phyloP scores from a whole-genome alignment of 352 stramenopile genomes.

The Globisporangium carolinianum region DNA sequence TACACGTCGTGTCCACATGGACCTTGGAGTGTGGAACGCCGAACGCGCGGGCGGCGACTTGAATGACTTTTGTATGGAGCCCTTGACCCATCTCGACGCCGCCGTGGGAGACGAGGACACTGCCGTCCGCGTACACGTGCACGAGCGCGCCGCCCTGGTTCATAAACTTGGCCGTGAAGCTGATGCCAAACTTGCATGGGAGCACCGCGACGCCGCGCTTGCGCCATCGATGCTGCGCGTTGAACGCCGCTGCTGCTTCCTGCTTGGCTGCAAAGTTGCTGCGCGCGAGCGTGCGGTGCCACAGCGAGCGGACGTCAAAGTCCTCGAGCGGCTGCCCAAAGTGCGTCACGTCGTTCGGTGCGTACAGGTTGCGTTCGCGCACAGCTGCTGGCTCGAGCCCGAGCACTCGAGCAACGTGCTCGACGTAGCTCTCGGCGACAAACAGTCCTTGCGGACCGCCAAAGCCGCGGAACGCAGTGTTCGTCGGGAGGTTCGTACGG shows the following conservation, averaged over 20 bases:
- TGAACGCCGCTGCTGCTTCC: constrained; percentile 80
- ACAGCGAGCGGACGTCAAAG: constrained; percentile 89
- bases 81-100: constrained; percentile 98
- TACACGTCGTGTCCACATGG: constrained; percentile 93
- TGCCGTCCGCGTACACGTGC: constrained; percentile 94
- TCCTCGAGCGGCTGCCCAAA: constrained; percentile 91
- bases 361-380: constrained; percentile 91
- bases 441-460: constrained; percentile 91
- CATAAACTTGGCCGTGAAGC: constrained; percentile 96
- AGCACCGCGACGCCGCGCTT: constrained; percentile 89
- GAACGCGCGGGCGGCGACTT: constrained; percentile 88
- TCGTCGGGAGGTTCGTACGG: constrained; percentile 92
- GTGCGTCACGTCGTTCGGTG: constrained; percentile 82
- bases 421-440: constrained; percentile 91
- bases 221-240: constrained; percentile 81
- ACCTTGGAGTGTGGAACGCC: constrained; percentile 88
- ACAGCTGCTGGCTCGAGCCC: constrained; percentile 66
- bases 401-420: constrained; percentile 90
- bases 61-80: constrained; percentile 94
- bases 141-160: constrained; percentile 95
- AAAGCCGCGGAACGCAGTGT: constrained; percentile 96
- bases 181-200: constrained; percentile 94
- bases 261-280: constrained; percentile 69
- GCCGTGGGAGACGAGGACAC: constrained; percentile 92
- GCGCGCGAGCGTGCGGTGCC: constrained; percentile 59